A percentile compares a stretch with the other conserved stretches of the same genome.
phyloP scores from a whole-genome alignment of 495 filamentous ascomycete species.

The Elasticomyces elasticus region DNA sequence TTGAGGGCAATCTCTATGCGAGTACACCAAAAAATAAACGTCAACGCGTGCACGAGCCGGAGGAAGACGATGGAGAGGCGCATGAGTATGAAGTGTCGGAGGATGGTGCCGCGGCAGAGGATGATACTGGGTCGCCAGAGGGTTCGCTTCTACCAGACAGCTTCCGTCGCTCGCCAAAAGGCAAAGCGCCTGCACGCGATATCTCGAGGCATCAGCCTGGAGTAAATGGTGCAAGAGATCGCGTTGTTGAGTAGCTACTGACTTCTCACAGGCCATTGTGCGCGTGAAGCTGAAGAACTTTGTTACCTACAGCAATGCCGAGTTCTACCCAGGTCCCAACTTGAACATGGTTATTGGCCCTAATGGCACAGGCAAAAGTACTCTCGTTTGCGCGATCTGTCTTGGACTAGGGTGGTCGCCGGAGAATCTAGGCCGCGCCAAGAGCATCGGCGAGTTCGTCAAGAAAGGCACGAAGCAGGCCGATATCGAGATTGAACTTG shows the following conservation, averaged over 20 bases:
- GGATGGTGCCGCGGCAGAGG: conserved; percentile 3
- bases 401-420: conserved; percentile 79
- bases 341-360: conserved; percentile 98
- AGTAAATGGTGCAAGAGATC: neutral
- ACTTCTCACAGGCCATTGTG: conserved; percentile 51
- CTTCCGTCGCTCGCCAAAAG: conserved; percentile 21
- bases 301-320: conserved; percentile 84
- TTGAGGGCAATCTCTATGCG: too few species aligned
- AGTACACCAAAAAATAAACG: neutral
- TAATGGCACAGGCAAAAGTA: conserved; percentile 96
- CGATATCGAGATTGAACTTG: conserved; percentile 78
- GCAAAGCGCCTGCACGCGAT: neutral
- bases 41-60: neutral
- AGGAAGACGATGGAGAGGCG: conserved; percentile 17
- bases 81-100: conserved; percentile 12
- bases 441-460: conserved; percentile 77
- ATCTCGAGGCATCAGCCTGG: conserved; percentile 53
- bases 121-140: neutral
- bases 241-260: neutral
- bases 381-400: conserved; percentile 94
- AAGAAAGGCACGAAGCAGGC: conserved; percentile 77
- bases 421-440: conserved; percentile 68
- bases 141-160: conserved; percentile 15
- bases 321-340: conserved; percentile 81
- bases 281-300: conserved; percentile 83